These are phyloP conservation scores for Gonapodya prolifera DNA, from an alignment of 192 early-diverging fungal species.

Conservation along the genomic window DNA sequence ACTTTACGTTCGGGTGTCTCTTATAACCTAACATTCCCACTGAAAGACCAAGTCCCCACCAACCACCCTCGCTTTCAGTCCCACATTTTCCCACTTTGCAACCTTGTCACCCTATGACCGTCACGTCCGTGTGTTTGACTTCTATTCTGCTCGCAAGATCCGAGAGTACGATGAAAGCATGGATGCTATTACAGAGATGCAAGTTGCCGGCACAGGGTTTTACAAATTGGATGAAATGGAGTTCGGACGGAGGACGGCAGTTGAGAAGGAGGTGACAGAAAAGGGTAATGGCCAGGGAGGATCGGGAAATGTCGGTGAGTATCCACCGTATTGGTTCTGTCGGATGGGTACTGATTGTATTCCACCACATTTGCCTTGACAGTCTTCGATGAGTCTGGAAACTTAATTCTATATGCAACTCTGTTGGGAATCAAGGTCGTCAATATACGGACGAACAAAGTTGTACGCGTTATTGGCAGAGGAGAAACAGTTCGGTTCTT, in stretches of 20 bases:
- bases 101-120: conserved; percentile 74
- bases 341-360: background rate
- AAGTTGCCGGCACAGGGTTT: conserved; percentile 64
- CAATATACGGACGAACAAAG: conserved; percentile 74
- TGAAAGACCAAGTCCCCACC: conserved; percentile 60
- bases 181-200: conserved; percentile 70
- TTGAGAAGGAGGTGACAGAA: conserved; percentile 70
- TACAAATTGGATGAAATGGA: conserved; percentile 93
- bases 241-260: conserved; percentile 82
- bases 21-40: background rate
- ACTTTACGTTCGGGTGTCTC: background rate
- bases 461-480: conserved; percentile 74
- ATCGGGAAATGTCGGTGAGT: conserved; percentile 52
- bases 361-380: background rate
- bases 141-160: conserved; percentile 69
- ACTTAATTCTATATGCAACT: conserved; percentile 85
- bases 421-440: conserved; percentile 92
- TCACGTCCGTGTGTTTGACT: conserved; percentile 72
- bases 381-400: conserved; percentile 84
- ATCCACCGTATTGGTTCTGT: background rate
- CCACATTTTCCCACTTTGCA: conserved; percentile 70
- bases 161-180: conserved; percentile 88
- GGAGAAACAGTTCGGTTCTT: conserved; percentile 82
- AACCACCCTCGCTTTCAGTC: conserved; percentile 67
- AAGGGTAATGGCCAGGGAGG: conserved; percentile 48